These are phyloP conservation scores for Trichophyton simii DNA, from an alignment of 2,329 filamentous ascomycete species.

Conservation along the genomic window DNA sequence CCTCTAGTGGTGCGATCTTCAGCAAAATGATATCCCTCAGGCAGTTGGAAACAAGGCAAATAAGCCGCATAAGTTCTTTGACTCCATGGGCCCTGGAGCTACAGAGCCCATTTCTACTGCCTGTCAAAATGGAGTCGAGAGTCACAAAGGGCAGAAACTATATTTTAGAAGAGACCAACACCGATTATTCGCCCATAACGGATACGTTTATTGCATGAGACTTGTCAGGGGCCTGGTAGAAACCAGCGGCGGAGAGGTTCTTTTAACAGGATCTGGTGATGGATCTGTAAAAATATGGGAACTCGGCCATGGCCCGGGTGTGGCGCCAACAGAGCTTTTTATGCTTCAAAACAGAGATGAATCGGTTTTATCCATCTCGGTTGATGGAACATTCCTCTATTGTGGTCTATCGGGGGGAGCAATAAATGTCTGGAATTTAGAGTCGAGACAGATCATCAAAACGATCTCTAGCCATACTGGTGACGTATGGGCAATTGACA, in stretches of 20 bases:
- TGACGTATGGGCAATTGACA: slow-evolving; percentile 75
- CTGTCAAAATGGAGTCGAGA: slow-evolving; percentile 37
- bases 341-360: slow-evolving; percentile 50
- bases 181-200: slow-evolving; percentile 80
- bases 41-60: slow-evolving; percentile 60
- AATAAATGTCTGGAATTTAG: slow-evolving; percentile 92
- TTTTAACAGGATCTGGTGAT: slow-evolving; percentile 86
- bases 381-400: slow-evolving; percentile 87
- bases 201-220: slow-evolving; percentile 94
- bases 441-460: slow-evolving; percentile 79
- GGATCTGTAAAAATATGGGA: slow-evolving; percentile 92
- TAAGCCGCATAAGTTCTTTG: slow-evolving; percentile 80
- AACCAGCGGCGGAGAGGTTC: slow-evolving; percentile 62
- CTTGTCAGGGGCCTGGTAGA: slow-evolving; percentile 60
- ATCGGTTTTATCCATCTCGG: slow-evolving; percentile 61
- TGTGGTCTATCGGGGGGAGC: slow-evolving; percentile 77
- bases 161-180: slow-evolving; percentile 75
- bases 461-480: slow-evolving; percentile 69
- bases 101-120: slow-evolving; percentile 58
- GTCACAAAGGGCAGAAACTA: slow-evolving; percentile 50
- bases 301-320: slow-evolving; percentile 47
- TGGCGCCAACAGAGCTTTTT: slow-evolving; percentile 58
- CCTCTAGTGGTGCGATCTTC: slow-evolving; percentile 61
- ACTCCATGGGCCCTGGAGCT: slow-evolving; percentile 76
- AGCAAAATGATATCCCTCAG: slow-evolving; percentile 50